A percentile compares a stretch with the other conserved stretches of the same genome.
Conservation (phyloP, 2,329 filamentous ascomycete species). For the Diaporthe sp. region DNA sequence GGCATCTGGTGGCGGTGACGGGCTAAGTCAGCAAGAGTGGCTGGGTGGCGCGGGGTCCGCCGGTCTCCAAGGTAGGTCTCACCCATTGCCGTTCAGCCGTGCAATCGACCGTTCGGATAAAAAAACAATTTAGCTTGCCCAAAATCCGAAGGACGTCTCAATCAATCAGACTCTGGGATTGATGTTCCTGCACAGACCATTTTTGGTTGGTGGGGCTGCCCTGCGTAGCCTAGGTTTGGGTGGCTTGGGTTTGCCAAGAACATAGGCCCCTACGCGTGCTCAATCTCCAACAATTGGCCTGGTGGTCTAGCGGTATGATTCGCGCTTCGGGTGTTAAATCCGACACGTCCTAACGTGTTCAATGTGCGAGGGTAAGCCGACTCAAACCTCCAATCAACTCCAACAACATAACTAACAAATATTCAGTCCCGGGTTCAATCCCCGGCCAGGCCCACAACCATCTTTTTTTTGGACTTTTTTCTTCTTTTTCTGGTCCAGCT, state of each 20-base stretch:
- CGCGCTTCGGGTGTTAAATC: constrained; percentile 34
- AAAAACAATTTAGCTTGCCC: neutral
- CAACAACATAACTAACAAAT: neutral
- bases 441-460: constrained; percentile 11
- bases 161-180: neutral
- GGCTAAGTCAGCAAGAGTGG: neutral
- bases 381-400: neutral
- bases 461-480: too few relatives aligned
- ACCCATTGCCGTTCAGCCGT: neutral
- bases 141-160: neutral
- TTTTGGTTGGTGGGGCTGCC: neutral
- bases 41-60: neutral
- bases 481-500: too few relatives aligned
- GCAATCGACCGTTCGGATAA: neutral
- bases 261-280: neutral
- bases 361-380: constrained; percentile 22
- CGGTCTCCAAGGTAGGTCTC: neutral
- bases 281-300: neutral
- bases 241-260: neutral
- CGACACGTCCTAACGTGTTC: neutral
- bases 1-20: neutral
- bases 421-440: constrained; percentile 7
- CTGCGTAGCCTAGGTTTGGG: neutral
- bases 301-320: constrained; percentile 40
- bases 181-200: neutral